Evolutionary conservation across 192 early-diverging fungal genomes (phyloP), one percentile per base, ranked within the genome.

Genomic region (Linnemannia zychae): DNA sequence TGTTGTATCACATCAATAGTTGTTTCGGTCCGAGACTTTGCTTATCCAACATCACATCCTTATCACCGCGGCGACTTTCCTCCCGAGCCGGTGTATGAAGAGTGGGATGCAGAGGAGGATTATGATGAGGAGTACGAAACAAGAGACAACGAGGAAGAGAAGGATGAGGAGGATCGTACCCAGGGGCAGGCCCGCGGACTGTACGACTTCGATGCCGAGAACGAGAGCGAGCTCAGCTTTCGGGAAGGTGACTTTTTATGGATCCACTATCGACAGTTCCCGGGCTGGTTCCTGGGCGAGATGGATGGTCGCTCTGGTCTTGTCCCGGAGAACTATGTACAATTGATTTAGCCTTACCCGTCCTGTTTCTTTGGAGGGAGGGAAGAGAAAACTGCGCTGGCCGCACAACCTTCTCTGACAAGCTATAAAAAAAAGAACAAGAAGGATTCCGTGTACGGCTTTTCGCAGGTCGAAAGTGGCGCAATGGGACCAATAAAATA

Each of bases 301-400:
- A 84, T 91, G 24, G 90, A 92, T 75, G 80, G 77, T 11, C 87
- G 93, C 77, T 91, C 93, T 34, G 95, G 95, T 1, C 80, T 96
- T 53, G 91, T 96, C 66, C 95, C 95, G 37, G 95, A 95, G 71
- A 93, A 94, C 86, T 96, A 95, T 83, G 91, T 96, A 46, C 89
- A 95, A 88, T 68, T 93, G 37, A 72, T 90, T 16, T 90, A 77
- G 79, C n/a, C n/a, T n/a, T n/a, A n/a, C n/a, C n/a, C n/a, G n/a
- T n/a, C n/a, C n/a, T n/a, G n/a, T 4, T 63, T 20, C 28, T n/a
- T 63, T 31, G 7, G 28, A 63, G 24, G 3, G 40, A 44, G 40
- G 57, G n/a, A n/a, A n/a, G n/a, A n/a, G n/a, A n/a, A n/a, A 63
- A 1, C 12, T 63, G 57, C 57, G 40, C 57, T 63, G 57, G 57